These are phyloP conservation scores for Mycena chlorophos DNA, from an alignment of 768 basidiomycete genomes.

Conservation along the genomic window DNA sequence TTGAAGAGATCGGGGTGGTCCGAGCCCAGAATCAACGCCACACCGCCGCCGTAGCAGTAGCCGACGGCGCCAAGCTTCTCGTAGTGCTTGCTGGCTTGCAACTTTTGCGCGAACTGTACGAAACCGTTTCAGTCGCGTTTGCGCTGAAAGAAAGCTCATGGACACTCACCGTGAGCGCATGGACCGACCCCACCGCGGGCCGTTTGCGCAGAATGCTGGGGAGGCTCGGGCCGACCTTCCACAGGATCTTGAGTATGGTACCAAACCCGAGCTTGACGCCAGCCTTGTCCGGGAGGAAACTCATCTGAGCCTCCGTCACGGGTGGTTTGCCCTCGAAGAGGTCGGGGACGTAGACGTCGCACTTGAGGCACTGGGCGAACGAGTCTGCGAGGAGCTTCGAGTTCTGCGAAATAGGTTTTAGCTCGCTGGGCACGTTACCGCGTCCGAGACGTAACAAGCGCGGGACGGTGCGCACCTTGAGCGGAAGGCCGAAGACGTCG, in stretches of 20 bases:
- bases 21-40: constrained; percentile 7
- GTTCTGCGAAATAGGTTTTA: constrained; percentile 25
- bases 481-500: constrained; percentile 43
- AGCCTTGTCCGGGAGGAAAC: constrained; percentile 29
- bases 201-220: constrained; percentile 33
- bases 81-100: constrained; percentile 42
- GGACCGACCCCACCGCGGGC: constrained; percentile 32
- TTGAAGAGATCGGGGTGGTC: constrained; percentile 7
- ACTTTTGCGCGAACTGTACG: constrained; percentile 37
- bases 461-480: constrained; percentile 17
- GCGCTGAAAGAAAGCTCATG: constrained; percentile 1
- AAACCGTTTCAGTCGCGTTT: neutral
- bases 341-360: constrained; percentile 51
- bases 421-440: neutral
- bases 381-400: constrained; percentile 44
- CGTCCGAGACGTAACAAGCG: neutral
- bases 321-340: constrained; percentile 32
- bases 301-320: constrained; percentile 6
- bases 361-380: constrained; percentile 34
- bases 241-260: constrained; percentile 30
- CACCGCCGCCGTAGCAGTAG: constrained; percentile 13
- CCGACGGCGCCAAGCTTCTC: constrained; percentile 44
- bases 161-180: constrained; percentile 32
- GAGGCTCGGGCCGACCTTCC: constrained; percentile 28
- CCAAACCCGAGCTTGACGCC: constrained; percentile 33